Percentiles rank a stretch among this genome's conserved stretches.
These are phyloP conservation scores for Tetraselmis striata DNA, from an alignment of 139 green algal genomes.

Conservation along the genomic window DNA sequence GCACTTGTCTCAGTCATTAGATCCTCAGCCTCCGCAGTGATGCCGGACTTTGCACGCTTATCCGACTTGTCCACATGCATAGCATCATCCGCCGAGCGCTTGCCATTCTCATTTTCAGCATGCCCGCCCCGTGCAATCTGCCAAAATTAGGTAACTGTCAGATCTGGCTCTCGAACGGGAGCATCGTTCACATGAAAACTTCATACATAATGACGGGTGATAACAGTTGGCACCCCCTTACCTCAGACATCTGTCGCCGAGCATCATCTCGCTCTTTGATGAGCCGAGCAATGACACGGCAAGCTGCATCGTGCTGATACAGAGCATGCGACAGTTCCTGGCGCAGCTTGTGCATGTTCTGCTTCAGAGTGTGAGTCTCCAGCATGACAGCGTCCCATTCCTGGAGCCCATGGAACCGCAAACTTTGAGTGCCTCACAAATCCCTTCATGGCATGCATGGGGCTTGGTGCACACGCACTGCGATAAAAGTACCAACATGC, in stretches of 20 bases:
- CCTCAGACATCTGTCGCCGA: neutral
- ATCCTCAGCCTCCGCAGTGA: slow-evolving; percentile 32
- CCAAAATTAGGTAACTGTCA: no score
- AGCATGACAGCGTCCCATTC: slow-evolving; percentile 95
- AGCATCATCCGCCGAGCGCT: slow-evolving; percentile 31
- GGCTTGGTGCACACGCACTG: no score
- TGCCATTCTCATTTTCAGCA: slow-evolving; percentile 29
- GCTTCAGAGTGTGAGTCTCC: slow-evolving; percentile 71
- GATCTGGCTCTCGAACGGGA: no score
- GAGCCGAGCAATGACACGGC: slow-evolving; percentile 79
- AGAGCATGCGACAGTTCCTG: slow-evolving; percentile 88
- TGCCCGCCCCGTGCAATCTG: neutral
- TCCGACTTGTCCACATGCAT: slow-evolving; percentile 6
- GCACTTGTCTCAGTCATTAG: slow-evolving; percentile 25
- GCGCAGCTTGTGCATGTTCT: slow-evolving; percentile 59
- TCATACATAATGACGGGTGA: neutral
- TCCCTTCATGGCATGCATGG: no score
- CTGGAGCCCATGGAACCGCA: slow-evolving; percentile 23
- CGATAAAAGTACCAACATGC: slow-evolving; percentile 10
- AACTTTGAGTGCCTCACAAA: no score
- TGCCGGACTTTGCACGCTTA: slow-evolving; percentile 24
- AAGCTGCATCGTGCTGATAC: slow-evolving; percentile 94
- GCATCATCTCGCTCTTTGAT: slow-evolving; percentile 26
- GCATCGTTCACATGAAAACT: no score
- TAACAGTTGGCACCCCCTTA: neutral